These are phyloP conservation scores for Chrysoporthe austroafricana DNA, from an alignment of 2,329 filamentous ascomycete species.

Conservation along the genomic window DNA sequence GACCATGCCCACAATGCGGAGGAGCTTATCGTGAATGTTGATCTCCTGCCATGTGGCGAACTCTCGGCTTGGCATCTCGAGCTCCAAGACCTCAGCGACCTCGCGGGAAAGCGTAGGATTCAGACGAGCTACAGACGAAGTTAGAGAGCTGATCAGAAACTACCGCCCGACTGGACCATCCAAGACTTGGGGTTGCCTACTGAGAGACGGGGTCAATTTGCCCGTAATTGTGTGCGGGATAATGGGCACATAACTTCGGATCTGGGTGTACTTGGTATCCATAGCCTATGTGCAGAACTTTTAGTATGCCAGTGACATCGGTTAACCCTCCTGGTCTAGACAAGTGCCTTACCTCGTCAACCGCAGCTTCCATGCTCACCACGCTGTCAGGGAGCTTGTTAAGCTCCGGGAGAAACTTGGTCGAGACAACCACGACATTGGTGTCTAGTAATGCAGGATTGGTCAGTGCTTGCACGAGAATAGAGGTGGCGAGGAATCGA, in stretches of 20 bases:
- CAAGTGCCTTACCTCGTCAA: constrained; percentile 11
- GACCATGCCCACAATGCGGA: constrained; percentile 50
- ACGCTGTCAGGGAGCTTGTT: constrained; percentile 14
- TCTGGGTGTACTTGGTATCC: constrained; percentile 22
- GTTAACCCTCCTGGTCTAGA: not conserved
- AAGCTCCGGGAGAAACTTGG: constrained; percentile 13
- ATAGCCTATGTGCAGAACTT: not conserved
- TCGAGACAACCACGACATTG: constrained; percentile 2
- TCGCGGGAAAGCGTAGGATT: constrained; percentile 45
- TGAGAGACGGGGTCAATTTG: constrained; percentile 14
- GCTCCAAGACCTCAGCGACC: constrained; percentile 37
- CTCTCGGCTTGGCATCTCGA: constrained; percentile 39
- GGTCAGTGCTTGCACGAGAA: not conserved
- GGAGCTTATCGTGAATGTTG: constrained; percentile 44
- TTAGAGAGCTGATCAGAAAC: not conserved
- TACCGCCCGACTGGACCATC: not conserved
- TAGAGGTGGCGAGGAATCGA: not conserved
- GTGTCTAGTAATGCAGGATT: not conserved
- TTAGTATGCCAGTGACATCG: not conserved
- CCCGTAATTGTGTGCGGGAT: constrained; percentile 16
- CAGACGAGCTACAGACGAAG: constrained; percentile 34
- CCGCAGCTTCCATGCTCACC: constrained; percentile 14
- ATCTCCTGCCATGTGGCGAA: constrained; percentile 44
- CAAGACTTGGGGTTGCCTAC: not conserved
- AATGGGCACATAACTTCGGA: constrained; percentile 10